A percentile compares a stretch with the other conserved stretches of the same genome.
Evolutionary conservation across 2,329 filamentous ascomycete species (phyloP).

Genomic region (Cucurbitaria berberidis): DNA sequence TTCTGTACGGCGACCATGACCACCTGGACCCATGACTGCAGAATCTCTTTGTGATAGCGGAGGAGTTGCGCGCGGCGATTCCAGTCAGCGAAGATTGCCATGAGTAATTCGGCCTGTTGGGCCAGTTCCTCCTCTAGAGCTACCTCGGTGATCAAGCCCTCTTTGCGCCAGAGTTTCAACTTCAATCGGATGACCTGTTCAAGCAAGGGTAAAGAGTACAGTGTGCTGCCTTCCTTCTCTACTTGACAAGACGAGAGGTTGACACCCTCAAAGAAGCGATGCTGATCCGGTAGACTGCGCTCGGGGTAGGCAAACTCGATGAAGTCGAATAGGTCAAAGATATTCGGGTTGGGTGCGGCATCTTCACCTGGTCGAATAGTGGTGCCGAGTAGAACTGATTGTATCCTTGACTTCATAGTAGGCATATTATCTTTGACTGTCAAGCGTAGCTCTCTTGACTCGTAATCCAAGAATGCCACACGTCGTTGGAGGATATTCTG

Average conservation of each 20-base stretch:
- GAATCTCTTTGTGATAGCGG: constrained; percentile 66
- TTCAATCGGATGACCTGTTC: constrained; percentile 76
- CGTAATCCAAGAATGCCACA: constrained; percentile 81
- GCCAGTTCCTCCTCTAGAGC: constrained; percentile 23
- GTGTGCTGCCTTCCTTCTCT: constrained; percentile 61
- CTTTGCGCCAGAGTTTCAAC: constrained; percentile 64
- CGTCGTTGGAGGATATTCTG: constrained; percentile 80
- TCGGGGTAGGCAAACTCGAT: constrained; percentile 67
- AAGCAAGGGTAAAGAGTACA: constrained; percentile 74
- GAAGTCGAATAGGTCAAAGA: constrained; percentile 96
- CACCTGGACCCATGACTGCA: constrained; percentile 85
- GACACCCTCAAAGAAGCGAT: constrained; percentile 68
- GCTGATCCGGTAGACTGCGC: constrained; percentile 56
- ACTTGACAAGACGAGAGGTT: constrained; percentile 69
- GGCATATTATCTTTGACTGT: constrained; percentile 74
- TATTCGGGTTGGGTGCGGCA: constrained; percentile 70
- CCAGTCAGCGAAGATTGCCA: constrained; percentile 66
- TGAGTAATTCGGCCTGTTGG: constrained; percentile 61
- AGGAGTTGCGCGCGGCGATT: constrained; percentile 68
- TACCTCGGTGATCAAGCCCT: constrained; percentile 49
- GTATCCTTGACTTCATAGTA: constrained; percentile 52
- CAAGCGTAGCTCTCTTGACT: constrained; percentile 81
- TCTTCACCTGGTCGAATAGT: constrained; percentile 71
- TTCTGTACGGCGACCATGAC: constrained; percentile 82
- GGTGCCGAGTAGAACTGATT: constrained; percentile 76